A percentile compares a stretch with the other conserved stretches of the same genome.
These are phyloP conservation scores for Acacia confusa DNA, from an alignment of 306 rosid species.

Conservation along the genomic window DNA sequence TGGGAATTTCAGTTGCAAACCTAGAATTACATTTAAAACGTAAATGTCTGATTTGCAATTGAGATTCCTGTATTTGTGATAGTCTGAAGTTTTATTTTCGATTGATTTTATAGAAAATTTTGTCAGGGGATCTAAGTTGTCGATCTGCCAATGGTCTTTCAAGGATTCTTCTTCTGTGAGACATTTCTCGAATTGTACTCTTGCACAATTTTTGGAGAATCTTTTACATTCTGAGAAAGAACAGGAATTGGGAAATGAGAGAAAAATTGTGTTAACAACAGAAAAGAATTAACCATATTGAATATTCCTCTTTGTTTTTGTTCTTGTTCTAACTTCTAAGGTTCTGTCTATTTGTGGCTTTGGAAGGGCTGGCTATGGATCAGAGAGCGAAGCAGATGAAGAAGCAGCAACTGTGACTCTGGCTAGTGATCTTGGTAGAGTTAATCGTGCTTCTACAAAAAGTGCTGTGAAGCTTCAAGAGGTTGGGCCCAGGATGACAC, in stretches of 20 bases:
- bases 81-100: too few species aligned
- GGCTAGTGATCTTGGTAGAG: conserved; percentile 73
- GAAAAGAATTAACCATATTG: neutral
- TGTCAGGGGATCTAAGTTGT: too few species aligned
- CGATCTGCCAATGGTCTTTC: neutral
- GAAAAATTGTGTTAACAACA: neutral
- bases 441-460: conserved; percentile 77
- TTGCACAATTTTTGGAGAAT: neutral
- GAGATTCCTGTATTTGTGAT: too few species aligned
- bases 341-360: conserved; percentile 31
- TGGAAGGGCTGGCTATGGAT: conserved; percentile 90
- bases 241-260: neutral
- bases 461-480: conserved; percentile 99
- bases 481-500: conserved; percentile 94
- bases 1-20: too few species aligned
- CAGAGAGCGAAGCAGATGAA: conserved; percentile 96
- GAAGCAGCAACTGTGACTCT: conserved; percentile 91
- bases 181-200: neutral
- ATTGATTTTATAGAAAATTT: too few species aligned
- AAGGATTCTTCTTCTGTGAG: neutral
- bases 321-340: neutral
- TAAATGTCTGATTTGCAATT: neutral
- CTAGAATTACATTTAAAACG: too few species aligned
- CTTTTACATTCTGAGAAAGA: neutral
- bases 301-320: conserved; percentile 2